Evolutionary conservation across 1,139 yeast genomes (phyloP), one percentile per base, ranked within the genome.

Genomic region (Candida glucosophila): DNA sequence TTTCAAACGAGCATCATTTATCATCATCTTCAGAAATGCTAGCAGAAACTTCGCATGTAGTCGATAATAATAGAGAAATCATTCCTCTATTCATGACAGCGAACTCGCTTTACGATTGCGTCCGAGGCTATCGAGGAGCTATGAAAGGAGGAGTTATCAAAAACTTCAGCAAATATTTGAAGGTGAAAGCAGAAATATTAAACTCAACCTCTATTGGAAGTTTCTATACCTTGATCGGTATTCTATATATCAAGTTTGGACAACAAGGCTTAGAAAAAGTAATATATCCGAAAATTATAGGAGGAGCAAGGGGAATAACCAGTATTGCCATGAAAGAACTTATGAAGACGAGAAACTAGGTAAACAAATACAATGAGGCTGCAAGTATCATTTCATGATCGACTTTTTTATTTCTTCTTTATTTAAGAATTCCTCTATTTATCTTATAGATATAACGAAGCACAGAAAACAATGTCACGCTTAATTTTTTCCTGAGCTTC

Each of bases 391-490:
- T n/a, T n/a, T n/a, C n/a, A n/a, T n/a, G 13, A 14, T 9, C 6
- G 12, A 14, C 15, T n/a, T 11, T 21, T 14, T 22, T 16, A 22
- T 16, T 22, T n/a, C n/a, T n/a, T n/a, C n/a, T n/a, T n/a, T n/a
- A n/a, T n/a, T n/a, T n/a, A n/a, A n/a, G n/a, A n/a, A n/a, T n/a
- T n/a, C n/a, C n/a, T n/a, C n/a, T 22, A 22, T 15, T 17, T 11
- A 17, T 14, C 19, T 13, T 19, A 19, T 19, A 90, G 61, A 51
- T 92, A 90, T 36, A 92, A 67, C 33, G 95, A 83, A 4, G 98
- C 96, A 51, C 97, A 92, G 55, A 92, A 92, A 1, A 92, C 97
- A 41, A 90, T 90, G 52, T 90, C 98, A 43, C 99, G 73, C 55
- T 90, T 90, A 50, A 90, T 90, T 51, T 74, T 73, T 49, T 90